Conservation (phyloP, 306 rosid species). For the Arachis hypogaea region DNA sequence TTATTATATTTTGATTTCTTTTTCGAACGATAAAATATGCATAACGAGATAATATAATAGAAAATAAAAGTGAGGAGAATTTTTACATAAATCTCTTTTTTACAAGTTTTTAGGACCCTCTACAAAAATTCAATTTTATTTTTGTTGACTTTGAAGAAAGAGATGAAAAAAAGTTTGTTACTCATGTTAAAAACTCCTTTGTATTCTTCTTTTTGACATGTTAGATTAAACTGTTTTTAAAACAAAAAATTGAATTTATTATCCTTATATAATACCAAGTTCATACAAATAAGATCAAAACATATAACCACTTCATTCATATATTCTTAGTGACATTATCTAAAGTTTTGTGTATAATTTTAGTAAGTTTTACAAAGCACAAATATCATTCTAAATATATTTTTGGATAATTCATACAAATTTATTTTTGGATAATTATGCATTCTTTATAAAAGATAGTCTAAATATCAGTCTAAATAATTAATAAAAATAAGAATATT, state of each 20-base stretch:
- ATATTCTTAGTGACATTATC: too few relatives aligned
- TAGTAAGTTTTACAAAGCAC: too few relatives aligned
- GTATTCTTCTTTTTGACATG: slow-evolving; percentile 33
- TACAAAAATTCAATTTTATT: slow-evolving; percentile 31
- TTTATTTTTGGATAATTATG: too few relatives aligned
- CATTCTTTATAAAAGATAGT: too few relatives aligned
- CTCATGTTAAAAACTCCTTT: slow-evolving; percentile 10
- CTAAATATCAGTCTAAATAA: too few relatives aligned
- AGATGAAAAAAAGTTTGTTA: slow-evolving; percentile 13
- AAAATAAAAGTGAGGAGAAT: neutral
- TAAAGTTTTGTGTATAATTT: too few relatives aligned
- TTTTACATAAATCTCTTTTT: slow-evolving; percentile 41
- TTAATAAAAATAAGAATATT: too few relatives aligned
- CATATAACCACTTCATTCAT: too few relatives aligned
- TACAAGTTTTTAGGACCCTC: slow-evolving; percentile 10
- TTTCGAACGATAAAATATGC: neutral
- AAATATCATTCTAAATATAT: too few relatives aligned
- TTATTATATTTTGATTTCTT: neutral
- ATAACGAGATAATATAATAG: slow-evolving; percentile 38
- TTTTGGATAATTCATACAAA: too few relatives aligned
- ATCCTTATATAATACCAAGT: neutral
- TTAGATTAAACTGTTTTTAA: slow-evolving; percentile 16
- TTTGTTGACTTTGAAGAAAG: slow-evolving; percentile 20
- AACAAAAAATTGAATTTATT: neutral
- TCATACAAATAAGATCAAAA: too few relatives aligned